Conservation (phyloP, 495 filamentous ascomycete genomes). For the Aspergillus panamensis region DNA sequence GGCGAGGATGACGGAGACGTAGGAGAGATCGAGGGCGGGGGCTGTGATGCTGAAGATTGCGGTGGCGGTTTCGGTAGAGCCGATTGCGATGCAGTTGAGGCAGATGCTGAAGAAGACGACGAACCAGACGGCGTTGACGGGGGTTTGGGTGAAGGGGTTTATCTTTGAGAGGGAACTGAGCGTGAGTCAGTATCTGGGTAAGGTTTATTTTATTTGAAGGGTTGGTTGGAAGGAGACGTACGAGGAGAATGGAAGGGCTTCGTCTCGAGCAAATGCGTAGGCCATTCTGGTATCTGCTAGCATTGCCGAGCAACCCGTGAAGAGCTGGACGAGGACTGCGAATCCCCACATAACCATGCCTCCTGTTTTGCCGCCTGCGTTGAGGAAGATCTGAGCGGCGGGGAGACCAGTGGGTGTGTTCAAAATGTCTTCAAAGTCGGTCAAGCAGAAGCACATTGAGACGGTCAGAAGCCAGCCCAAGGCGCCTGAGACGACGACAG, state of each 20-base stretch:
- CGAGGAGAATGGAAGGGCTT: conserved; percentile 65
- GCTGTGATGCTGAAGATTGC: conserved; percentile 71
- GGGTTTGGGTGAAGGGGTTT: conserved; percentile 56
- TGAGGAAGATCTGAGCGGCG: conserved; percentile 68
- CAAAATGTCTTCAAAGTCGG: conserved; percentile 61
- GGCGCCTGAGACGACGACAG: conserved; percentile 61
- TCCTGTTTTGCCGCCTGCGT: conserved; percentile 58
- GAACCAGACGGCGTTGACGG: conserved; percentile 69
- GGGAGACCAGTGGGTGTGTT: conserved; percentile 60
- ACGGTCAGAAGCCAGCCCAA: conserved; percentile 65
- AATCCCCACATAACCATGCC: conserved; percentile 68
- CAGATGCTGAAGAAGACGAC: conserved; percentile 59
- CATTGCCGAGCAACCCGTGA: conserved; percentile 69
- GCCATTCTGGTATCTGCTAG: conserved; percentile 70
- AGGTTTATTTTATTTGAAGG: not conserved
- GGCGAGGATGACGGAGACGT: conserved; percentile 65
- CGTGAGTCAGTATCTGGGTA: not conserved
- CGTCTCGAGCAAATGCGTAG: conserved; percentile 67
- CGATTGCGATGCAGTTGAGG: conserved; percentile 66
- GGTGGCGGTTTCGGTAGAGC: conserved; percentile 61
- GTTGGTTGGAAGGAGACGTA: conserved; percentile 25
- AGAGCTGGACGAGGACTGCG: conserved; percentile 66
- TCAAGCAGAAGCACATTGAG: conserved; percentile 66
- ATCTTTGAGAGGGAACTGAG: conserved; percentile 54
- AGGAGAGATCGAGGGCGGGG: conserved; percentile 65